Percentiles rank a stretch among this genome's conserved stretches.
Evolutionary conservation across 1,139 yeast species (phyloP).

Genomic region (Saccharomycopsis hybrid): DNA sequence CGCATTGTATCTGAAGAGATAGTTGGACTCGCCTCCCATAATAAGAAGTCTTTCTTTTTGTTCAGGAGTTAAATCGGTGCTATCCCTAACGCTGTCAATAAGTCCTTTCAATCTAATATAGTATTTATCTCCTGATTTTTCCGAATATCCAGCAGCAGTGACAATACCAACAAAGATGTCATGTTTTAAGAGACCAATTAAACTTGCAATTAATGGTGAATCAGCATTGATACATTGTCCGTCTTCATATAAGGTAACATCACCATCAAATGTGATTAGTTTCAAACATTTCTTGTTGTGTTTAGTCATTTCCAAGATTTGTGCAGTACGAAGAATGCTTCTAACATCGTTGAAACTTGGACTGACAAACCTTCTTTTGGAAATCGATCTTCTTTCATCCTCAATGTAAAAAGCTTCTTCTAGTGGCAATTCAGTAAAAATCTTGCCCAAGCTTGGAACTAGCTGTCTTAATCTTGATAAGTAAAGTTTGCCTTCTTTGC

Average conservation of each 20-base stretch:
- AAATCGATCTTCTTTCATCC: constrained; percentile 71
- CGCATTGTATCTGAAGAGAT: constrained; percentile 59
- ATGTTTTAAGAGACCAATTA: constrained; percentile 50
- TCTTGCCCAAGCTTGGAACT: constrained; percentile 79
- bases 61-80: constrained; percentile 36
- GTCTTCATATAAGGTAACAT: constrained; percentile 90
- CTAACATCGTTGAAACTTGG: constrained; percentile 93
- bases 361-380: constrained; percentile 79
- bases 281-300: constrained; percentile 29
- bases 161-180: constrained; percentile 81
- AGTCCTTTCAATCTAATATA: constrained; percentile 69
- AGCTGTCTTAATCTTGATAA: constrained; percentile 64
- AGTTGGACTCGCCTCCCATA: constrained; percentile 97
- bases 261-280: constrained; percentile 91
- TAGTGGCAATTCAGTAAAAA: constrained; percentile 79
- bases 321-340: constrained; percentile 76
- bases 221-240: constrained; percentile 60
- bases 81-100: constrained; percentile 50
- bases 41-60: constrained; percentile 66
- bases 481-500: constrained; percentile 23
- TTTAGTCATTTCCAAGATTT: constrained; percentile 52
- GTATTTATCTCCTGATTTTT: constrained; percentile 66
- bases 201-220: constrained; percentile 55
- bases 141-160: constrained; percentile 96
- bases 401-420: constrained; percentile 79